Percentiles rank a stretch among this genome's conserved stretches.
Evolutionary conservation across 441 rosid genomes (phyloP).

Genomic region (Viola pubescens): DNA sequence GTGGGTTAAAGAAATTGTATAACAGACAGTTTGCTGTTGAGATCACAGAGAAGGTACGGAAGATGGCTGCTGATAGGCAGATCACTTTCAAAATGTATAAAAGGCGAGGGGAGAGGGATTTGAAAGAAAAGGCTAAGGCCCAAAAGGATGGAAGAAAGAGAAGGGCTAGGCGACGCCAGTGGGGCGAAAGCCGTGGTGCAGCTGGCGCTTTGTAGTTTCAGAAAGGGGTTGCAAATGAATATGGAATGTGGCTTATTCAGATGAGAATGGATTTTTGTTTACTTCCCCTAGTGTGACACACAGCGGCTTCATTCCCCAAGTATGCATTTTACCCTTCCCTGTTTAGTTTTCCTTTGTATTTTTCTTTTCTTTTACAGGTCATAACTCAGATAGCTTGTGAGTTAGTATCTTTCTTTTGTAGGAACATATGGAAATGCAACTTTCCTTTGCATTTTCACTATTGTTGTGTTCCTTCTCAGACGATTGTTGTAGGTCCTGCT

Average conservation of each 20-base stretch:
- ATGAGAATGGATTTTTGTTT: background rate
- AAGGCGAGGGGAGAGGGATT: conserved; percentile 70
- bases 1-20: conserved; percentile 57
- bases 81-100: conserved; percentile 78
- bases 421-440: too few species aligned
- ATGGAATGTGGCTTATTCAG: background rate
- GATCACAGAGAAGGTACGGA: conserved; percentile 76
- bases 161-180: conserved; percentile 35
- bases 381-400: too few species aligned
- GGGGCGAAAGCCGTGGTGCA: conserved; percentile 27
- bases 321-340: background rate
- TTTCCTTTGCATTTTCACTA: too few species aligned
- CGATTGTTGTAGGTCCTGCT: too few species aligned
- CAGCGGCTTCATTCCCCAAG: too few species aligned
- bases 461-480: too few species aligned
- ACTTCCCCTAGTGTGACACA: too few species aligned
- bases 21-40: conserved; percentile 69
- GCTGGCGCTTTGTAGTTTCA: conserved; percentile 29
- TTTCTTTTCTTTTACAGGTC: background rate
- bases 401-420: too few species aligned
- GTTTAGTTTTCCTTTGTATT: background rate
- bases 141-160: conserved; percentile 50
- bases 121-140: conserved; percentile 48
- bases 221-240: background rate
- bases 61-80: conserved; percentile 71